Conservation (phyloP, 768 basidiomycete species). For the Tylopilus rubrobrunneus region DNA sequence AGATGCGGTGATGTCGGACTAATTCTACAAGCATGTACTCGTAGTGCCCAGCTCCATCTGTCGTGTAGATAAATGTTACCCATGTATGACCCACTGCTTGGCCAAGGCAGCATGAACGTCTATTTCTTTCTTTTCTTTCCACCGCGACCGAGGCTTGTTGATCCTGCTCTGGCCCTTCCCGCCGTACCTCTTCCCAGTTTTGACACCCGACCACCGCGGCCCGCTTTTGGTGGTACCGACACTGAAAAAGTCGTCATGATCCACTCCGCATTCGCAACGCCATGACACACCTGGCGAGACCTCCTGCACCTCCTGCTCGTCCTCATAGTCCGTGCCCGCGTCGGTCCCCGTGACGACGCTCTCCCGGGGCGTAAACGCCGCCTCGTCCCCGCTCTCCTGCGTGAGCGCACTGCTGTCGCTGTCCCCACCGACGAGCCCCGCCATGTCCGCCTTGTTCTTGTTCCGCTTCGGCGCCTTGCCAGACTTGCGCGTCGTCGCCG, state of each 20-base stretch:
- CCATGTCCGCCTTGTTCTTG: constrained; percentile 50
- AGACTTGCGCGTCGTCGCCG: constrained; percentile 34
- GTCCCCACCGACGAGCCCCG: constrained; percentile 75
- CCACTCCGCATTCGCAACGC: not conserved
- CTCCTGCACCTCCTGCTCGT: constrained; percentile 63
- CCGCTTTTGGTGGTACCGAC: constrained; percentile 17
- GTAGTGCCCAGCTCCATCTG: not conserved
- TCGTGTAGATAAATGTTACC: constrained; percentile 2
- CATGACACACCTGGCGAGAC: constrained; percentile 51
- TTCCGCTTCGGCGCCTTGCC: constrained; percentile 44
- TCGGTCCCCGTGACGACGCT: constrained; percentile 73
- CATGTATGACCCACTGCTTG: not conserved
- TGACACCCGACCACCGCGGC: constrained; percentile 26
- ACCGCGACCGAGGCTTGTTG: constrained; percentile 19
- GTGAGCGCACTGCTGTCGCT: constrained; percentile 84
- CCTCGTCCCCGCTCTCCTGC: constrained; percentile 78
- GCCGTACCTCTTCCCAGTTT: constrained; percentile 23
- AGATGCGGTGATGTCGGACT: constrained; percentile 26
- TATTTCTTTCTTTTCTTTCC: constrained; percentile 34
- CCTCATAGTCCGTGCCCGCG: constrained; percentile 66
- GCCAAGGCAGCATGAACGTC: not conserved
- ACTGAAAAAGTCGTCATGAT: constrained; percentile 17
- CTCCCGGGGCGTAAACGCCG: constrained; percentile 54
- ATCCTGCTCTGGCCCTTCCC: constrained; percentile 28
- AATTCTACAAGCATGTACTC: constrained; percentile 7